Evolutionary conservation across 75 land plant genomes (phyloP), one percentile per base, ranked within the genome.

Genomic region (Pseudotsuga menziesii): DNA sequence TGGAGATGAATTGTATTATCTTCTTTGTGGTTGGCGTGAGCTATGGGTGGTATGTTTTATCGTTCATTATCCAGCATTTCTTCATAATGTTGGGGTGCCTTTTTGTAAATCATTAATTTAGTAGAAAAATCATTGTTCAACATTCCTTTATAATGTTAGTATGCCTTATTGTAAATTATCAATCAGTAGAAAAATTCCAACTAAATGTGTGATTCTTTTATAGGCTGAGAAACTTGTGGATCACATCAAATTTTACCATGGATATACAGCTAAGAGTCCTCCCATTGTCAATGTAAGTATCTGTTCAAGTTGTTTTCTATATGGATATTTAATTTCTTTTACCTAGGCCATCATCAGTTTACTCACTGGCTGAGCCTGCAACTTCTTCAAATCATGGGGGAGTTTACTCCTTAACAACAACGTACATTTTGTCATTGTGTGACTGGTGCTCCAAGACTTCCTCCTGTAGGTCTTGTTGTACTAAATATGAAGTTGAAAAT

Each of bases 311-410:
- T n/a, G n/a, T n/a, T n/a, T n/a, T n/a, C n/a, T n/a, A n/a, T n/a
- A n/a, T n/a, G n/a, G n/a, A n/a, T n/a, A n/a, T n/a, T n/a, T n/a
- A n/a, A n/a, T n/a, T n/a, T n/a, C n/a, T n/a, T n/a, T n/a, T n/a
- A n/a, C n/a, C n/a, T n/a, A n/a, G n/a, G n/a, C n/a, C n/a, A n/a
- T n/a, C n/a, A n/a, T n/a, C n/a, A n/a, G n/a, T n/a, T n/a, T n/a
- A n/a, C n/a, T n/a, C n/a, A n/a, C n/a, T n/a, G n/a, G n/a, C n/a
- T n/a, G n/a, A n/a, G n/a, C n/a, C n/a, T n/a, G n/a, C n/a, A n/a
- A n/a, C n/a, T n/a, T n/a, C n/a, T 97, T 44, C 98, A 97, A 83
- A 97, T 97, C 32, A 97, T 97, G 95, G 93, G 91, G 58, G 98
- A 94, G 73, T 92, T 97, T 80, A 89, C 87, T 26, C 88, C 93